Evolutionary conservation across 129 eudicot species (phyloP).

Genomic region (sunflower (Helianthus annuus)): HanXRQr2.0-SUNRISE NC_035437.2:166898870-166899369

Average conservation of each 20-base stretch:
- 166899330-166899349: constrained; percentile 80
- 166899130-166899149: constrained; percentile 78
- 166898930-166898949: too few species aligned
- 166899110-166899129: constrained; percentile 85
- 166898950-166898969: too few species aligned
- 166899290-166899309: constrained; percentile 1
- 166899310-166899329: constrained; percentile 65
- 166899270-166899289: neutral
- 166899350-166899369: constrained; percentile 66
- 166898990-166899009: too few species aligned
- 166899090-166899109: constrained; percentile 94
- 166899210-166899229: too few species aligned
- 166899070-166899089: too few species aligned
- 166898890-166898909: too few species aligned
- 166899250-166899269: neutral
- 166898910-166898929: too few species aligned
- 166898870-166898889: too few species aligned
- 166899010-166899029: too few species aligned
- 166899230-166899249: neutral
- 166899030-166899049: too few species aligned
- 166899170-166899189: constrained; percentile 89
- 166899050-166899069: too few species aligned
- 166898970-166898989: too few species aligned
- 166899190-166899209: constrained; percentile 34
- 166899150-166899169: constrained; percentile 92